These are phyloP conservation scores for Coriolopsis trogii DNA, from an alignment of 1,284 basidiomycete species.

Conservation along the genomic window DNA sequence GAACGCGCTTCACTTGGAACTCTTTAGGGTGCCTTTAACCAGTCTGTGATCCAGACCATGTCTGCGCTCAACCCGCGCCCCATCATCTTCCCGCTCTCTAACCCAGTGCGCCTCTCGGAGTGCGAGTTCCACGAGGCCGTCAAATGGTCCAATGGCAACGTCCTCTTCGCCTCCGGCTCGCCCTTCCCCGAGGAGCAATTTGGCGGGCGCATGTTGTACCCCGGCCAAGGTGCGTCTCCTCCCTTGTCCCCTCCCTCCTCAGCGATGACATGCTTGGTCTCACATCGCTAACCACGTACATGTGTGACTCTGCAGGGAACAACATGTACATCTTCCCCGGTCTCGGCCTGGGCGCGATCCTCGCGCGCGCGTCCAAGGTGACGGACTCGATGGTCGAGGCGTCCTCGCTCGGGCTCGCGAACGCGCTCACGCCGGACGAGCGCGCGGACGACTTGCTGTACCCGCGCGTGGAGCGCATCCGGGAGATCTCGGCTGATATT, in stretches of 20 bases:
- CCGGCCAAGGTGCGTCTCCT: conserved; percentile 66
- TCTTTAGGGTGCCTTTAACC: conserved; percentile 72
- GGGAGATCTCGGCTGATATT: conserved; percentile 81
- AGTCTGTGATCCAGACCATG: conserved; percentile 81
- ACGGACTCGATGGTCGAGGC: conserved; percentile 85
- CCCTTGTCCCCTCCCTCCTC: neutral
- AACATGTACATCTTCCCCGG: conserved; percentile 86
- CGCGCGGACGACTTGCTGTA: conserved; percentile 67
- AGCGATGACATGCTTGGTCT: neutral
- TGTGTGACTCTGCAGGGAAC: conserved; percentile 57
- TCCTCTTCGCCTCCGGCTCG: conserved; percentile 90
- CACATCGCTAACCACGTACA: too few relatives aligned
- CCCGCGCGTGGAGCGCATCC: conserved; percentile 78
- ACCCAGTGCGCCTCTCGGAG: conserved; percentile 86
- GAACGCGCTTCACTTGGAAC: neutral
- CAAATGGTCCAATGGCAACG: conserved; percentile 69
- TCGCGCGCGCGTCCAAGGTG: conserved; percentile 65
- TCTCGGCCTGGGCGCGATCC: conserved; percentile 80
- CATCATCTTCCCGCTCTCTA: conserved; percentile 96
- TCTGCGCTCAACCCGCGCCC: conserved; percentile 84
- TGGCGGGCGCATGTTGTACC: conserved; percentile 66
- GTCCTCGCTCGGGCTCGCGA: conserved; percentile 75
- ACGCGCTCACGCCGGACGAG: conserved; percentile 79
- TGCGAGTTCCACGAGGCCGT: conserved; percentile 89
- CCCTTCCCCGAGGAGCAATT: conserved; percentile 78